Conservation (phyloP, 164 flowering plant species). For the Cinnamomum micranthum region DNA sequence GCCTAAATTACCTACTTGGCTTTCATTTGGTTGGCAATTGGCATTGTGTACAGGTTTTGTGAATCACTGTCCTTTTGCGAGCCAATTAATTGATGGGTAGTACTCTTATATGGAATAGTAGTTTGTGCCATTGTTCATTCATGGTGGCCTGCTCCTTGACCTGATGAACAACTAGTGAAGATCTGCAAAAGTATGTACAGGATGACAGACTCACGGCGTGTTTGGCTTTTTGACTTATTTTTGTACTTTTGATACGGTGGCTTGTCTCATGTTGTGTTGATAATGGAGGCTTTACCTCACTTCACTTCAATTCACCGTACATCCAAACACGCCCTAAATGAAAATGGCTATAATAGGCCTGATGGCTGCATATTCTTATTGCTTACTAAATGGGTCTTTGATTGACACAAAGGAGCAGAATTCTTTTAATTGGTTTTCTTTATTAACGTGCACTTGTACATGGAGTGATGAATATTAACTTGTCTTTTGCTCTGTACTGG, state of each 20-base stretch:
- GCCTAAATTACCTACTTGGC: too few relatives aligned
- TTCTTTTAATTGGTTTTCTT: neutral
- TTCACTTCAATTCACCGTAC: too few relatives aligned
- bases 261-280: too few relatives aligned
- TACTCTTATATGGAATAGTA: neutral
- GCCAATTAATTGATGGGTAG: neutral
- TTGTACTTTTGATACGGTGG: too few relatives aligned
- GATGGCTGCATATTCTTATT: neutral
- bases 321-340: neutral
- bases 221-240: too few relatives aligned
- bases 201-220: too few relatives aligned
- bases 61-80: neutral
- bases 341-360: neutral
- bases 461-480: neutral
- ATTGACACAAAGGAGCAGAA: neutral
- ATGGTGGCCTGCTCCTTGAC: neutral
- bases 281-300: too few relatives aligned
- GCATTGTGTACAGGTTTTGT: too few relatives aligned
- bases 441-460: neutral
- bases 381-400: neutral
- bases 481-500: neutral
- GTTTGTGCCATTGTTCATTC: neutral
- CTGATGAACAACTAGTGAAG: too few relatives aligned
- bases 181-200: too few relatives aligned
- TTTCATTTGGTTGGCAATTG: too few relatives aligned